Conservation (phyloP, 2,329 filamentous ascomycete species). For the Fusarium sp. region DNA sequence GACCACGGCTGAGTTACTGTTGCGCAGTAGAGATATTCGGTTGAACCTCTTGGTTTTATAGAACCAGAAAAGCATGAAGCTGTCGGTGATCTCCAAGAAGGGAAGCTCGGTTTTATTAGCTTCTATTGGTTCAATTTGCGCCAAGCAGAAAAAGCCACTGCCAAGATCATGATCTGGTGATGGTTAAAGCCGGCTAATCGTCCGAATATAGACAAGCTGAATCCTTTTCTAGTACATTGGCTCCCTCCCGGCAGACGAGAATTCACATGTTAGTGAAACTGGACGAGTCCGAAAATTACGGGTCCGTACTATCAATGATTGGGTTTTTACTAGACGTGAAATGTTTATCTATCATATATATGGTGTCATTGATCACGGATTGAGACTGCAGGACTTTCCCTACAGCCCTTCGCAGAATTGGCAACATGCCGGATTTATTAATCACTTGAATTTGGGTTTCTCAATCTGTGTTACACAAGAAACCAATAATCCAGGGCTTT, state of each 20-base stretch:
- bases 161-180: neutral
- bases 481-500: no score
- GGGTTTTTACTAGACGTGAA: neutral
- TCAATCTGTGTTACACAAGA: no score
- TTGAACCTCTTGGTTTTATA: neutral
- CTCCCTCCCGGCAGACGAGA: neutral
- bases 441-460: no score
- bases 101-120: neutral
- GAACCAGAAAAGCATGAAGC: neutral
- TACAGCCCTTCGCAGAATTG: neutral
- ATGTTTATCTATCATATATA: neutral
- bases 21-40: rapidly evolving
- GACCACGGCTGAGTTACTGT: neutral
- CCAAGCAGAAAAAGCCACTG: neutral
- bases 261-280: neutral
- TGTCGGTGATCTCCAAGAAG: neutral
- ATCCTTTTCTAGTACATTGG: neutral
- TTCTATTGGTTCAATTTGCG: neutral
- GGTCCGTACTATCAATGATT: rapidly evolving
- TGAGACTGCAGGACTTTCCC: no score
- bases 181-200: neutral
- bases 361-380: neutral
- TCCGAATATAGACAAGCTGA: neutral
- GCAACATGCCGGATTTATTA: neutral
- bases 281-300: no score